These are phyloP conservation scores for Diplotaxis tenuifolia DNA, from an alignment of 345 rosid genomes.

Conservation along the genomic window DNA sequence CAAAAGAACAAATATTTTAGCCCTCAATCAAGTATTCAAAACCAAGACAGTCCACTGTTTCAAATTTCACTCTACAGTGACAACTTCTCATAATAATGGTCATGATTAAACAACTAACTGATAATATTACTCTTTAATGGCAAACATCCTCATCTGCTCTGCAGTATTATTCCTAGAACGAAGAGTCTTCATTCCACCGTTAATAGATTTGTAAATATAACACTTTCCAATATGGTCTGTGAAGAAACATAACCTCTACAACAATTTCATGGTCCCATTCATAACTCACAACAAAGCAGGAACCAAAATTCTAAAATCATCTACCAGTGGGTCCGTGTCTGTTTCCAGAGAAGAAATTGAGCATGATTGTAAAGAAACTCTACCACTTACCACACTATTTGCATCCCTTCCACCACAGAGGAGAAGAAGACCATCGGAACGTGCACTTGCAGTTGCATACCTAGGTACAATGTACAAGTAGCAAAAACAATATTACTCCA, in stretches of 20 bases:
- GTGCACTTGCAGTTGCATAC: slow-evolving; percentile 98
- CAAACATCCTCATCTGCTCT: slow-evolving; percentile 12
- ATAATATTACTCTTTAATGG: not conserved
- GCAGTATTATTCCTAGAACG: not conserved
- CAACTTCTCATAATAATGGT: not conserved
- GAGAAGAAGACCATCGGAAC: slow-evolving; percentile 93
- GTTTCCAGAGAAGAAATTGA: slow-evolving; percentile 5
- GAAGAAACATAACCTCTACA: slow-evolving; percentile 10
- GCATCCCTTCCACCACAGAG: slow-evolving; percentile 97
- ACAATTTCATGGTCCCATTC: not conserved
- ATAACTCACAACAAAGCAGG: slow-evolving; percentile 7
- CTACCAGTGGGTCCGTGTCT: not conserved
- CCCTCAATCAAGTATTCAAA: slow-evolving; percentile 7
- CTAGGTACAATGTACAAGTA: slow-evolving; percentile 40
- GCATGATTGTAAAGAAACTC: slow-evolving; percentile 1
- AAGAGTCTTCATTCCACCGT: not conserved
- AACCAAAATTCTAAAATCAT: not conserved
- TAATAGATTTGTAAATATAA: not conserved
- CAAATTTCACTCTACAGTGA: slow-evolving; percentile 11
- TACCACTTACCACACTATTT: slow-evolving; percentile 73
- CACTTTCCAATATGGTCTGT: not conserved
- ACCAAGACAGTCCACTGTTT: slow-evolving; percentile 22
- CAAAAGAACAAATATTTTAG: not conserved
- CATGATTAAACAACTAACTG: slow-evolving; percentile 4
- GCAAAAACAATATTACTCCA: slow-evolving; percentile 21